Conservation (phyloP, 768 basidiomycete species). For the Tulasnella sp. region DNA sequence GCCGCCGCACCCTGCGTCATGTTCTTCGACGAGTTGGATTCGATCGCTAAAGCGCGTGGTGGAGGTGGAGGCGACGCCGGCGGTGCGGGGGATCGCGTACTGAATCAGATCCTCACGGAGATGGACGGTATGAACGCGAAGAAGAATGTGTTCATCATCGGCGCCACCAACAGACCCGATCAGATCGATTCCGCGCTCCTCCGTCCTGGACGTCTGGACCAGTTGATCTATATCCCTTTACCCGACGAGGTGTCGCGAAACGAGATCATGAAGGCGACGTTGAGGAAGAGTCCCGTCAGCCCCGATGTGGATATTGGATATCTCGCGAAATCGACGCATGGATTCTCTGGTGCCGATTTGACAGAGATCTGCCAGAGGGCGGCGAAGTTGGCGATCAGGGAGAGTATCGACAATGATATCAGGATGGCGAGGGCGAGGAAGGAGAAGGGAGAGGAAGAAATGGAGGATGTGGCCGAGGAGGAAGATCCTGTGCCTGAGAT, state of each 20-base stretch:
- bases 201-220: conserved; percentile 96
- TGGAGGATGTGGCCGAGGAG: conserved; percentile 45
- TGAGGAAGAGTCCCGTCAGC: conserved; percentile 86
- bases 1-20: conserved; percentile 99
- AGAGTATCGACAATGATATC: conserved; percentile 90
- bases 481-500: conserved; percentile 90
- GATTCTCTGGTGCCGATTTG: conserved; percentile 98
- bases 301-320: conserved; percentile 70
- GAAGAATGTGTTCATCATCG: conserved; percentile 99
- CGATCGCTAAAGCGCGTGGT: conserved; percentile 96
- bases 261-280: conserved; percentile 80
- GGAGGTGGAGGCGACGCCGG: conserved; percentile 77
- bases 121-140: conserved; percentile 99
- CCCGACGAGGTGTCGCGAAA: conserved; percentile 88
- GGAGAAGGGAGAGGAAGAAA: conserved; percentile 53
- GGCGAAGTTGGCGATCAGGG: conserved; percentile 92
- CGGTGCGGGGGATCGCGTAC: conserved; percentile 93
- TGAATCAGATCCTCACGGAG: conserved; percentile 94
- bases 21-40: conserved; percentile 99
- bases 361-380: conserved; percentile 99
- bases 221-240: conserved; percentile 97
- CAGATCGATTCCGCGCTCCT: conserved; percentile 88
- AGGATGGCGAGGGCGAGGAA: conserved; percentile 65
- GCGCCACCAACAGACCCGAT: conserved; percentile 93
- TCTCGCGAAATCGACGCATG: conserved; percentile 88